Conservation (phyloP, 2,329 filamentous ascomycete species). For the Fusarium albidum region DNA sequence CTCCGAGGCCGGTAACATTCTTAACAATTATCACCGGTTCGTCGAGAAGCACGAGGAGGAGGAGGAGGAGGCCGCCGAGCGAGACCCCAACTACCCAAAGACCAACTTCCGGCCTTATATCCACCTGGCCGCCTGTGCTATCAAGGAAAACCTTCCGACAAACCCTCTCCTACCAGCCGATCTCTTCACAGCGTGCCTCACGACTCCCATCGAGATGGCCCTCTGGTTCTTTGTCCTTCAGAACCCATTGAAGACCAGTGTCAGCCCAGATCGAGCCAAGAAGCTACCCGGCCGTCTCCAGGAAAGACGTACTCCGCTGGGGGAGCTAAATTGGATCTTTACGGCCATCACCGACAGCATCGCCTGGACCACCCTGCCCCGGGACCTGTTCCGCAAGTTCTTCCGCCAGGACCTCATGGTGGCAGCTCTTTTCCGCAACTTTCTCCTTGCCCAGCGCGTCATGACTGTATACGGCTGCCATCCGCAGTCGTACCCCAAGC, state of each 20-base stretch:
- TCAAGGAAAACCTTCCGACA: slow-evolving; percentile 92
- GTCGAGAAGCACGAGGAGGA: slow-evolving; percentile 95
- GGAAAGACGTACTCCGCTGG: slow-evolving; percentile 90
- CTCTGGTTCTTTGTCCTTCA: slow-evolving; percentile 96
- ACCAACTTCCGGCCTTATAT: slow-evolving; percentile 76
- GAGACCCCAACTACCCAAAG: slow-evolving; percentile 85
- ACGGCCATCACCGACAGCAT: slow-evolving; percentile 99
- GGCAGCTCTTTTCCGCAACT: slow-evolving; percentile 96
- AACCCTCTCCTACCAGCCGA: slow-evolving; percentile 94
- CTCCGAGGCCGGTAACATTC: slow-evolving; percentile 93
- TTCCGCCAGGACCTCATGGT: slow-evolving; percentile 99
- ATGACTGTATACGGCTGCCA: slow-evolving; percentile 98
- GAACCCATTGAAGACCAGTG: slow-evolving; percentile 75
- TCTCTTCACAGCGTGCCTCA: slow-evolving; percentile 94
- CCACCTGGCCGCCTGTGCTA: slow-evolving; percentile 88
- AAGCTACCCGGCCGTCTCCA: slow-evolving; percentile 91
- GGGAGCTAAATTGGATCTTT: slow-evolving; percentile 99
- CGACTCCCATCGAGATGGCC: slow-evolving; percentile 97
- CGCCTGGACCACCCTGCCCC: slow-evolving; percentile 93
- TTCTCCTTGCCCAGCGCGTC: slow-evolving; percentile 90
- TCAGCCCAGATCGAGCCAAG: slow-evolving; percentile 84
- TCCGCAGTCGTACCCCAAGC: slow-evolving; percentile 86
- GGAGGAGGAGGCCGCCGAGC: slow-evolving; percentile 76
- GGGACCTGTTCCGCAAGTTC: slow-evolving; percentile 92
- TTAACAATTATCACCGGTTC: slow-evolving; percentile 93